These are phyloP conservation scores for Suhomyces maxii DNA, from an alignment of 1,139 yeast genomes.

Conservation along the genomic window DNA sequence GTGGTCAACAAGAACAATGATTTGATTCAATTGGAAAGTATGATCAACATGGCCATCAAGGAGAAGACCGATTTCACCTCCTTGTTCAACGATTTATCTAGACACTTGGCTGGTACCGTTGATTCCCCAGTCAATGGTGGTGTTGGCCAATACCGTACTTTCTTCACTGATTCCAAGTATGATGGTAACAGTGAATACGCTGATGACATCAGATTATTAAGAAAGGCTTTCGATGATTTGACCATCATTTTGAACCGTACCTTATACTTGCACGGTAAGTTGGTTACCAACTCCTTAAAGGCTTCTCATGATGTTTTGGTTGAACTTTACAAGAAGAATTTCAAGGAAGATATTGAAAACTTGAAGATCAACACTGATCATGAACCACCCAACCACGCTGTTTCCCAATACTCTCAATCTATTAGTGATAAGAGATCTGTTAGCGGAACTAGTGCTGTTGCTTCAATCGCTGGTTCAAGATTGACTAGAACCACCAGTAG, in stretches of 20 bases:
- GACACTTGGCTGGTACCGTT: conserved; percentile 83
- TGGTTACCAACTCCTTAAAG: conserved; percentile 58
- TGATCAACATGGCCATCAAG: conserved; percentile 56
- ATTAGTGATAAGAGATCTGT: conserved; percentile 22
- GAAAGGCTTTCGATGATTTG: conserved; percentile 67
- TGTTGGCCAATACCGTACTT: conserved; percentile 76
- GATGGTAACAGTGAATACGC: conserved; percentile 41
- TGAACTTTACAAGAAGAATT: conserved; percentile 65
- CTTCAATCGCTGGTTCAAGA: conserved; percentile 22
- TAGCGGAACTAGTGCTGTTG: conserved; percentile 14
- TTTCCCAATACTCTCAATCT: conserved; percentile 16
- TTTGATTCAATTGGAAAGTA: conserved; percentile 64
- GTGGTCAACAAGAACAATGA: conserved; percentile 70
- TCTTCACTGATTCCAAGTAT: conserved; percentile 50
- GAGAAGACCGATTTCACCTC: conserved; percentile 53
- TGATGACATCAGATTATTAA: conserved; percentile 51
- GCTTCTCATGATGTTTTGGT: conserved; percentile 68
- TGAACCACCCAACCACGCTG: conserved; percentile 30
- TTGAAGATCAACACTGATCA: conserved; percentile 39
- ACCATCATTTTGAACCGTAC: conserved; percentile 66
- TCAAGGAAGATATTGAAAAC: conserved; percentile 58
- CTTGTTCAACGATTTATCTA: conserved; percentile 65
- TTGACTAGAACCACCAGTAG: conserved; percentile 35
- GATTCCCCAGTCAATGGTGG: conserved; percentile 95
- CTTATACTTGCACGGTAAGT: conserved; percentile 64